Evolutionary conservation across 1,139 yeast species (phyloP).

Genomic region (Yamadazyma membranifaciens): DNA sequence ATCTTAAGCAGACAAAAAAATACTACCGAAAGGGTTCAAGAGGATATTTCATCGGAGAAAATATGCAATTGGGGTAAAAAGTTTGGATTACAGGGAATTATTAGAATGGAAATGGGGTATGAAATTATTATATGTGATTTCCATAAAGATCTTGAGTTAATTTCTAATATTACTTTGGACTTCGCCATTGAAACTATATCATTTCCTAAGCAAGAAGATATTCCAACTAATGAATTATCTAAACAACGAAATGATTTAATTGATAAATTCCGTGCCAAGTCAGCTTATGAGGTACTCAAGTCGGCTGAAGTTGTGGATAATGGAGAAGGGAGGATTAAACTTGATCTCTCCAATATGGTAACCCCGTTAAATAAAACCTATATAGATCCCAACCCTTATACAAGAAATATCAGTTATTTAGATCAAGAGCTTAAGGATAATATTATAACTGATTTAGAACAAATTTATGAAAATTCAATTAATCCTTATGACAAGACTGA

Average conservation of each 20-base stretch:
- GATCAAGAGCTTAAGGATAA: slow-evolving; percentile 28
- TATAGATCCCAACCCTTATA: slow-evolving; percentile 44
- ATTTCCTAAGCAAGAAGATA: slow-evolving; percentile 23
- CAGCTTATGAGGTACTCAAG: slow-evolving; percentile 22
- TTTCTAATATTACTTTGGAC: slow-evolving; percentile 39
- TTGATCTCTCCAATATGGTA: slow-evolving; percentile 50
- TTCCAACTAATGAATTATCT: slow-evolving; percentile 11
- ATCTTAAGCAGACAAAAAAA: slow-evolving; percentile 30
- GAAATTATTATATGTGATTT: slow-evolving; percentile 58
- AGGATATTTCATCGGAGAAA: slow-evolving; percentile 23
- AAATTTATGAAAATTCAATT: slow-evolving; percentile 22
- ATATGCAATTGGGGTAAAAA: slow-evolving; percentile 53
- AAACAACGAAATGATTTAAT: slow-evolving; percentile 20
- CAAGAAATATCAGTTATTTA: slow-evolving; percentile 42
- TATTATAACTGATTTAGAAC: slow-evolving; percentile 31
- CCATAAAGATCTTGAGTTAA: slow-evolving; percentile 30
- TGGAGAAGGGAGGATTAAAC: slow-evolving; percentile 43
- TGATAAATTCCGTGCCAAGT: slow-evolving; percentile 20
- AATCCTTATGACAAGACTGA: slow-evolving; percentile 41
- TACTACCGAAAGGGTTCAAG: slow-evolving; percentile 28
- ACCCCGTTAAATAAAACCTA: slow-evolving; percentile 50
- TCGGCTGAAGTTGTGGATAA: slow-evolving; percentile 43
- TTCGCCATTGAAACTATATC: slow-evolving; percentile 33
- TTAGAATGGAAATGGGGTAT: slow-evolving; percentile 55
- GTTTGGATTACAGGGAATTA: slow-evolving; percentile 49